phyloP scores from a whole-genome alignment of 2,329 filamentous ascomycete genomes.

The Trichophyton rubrum region DNA sequence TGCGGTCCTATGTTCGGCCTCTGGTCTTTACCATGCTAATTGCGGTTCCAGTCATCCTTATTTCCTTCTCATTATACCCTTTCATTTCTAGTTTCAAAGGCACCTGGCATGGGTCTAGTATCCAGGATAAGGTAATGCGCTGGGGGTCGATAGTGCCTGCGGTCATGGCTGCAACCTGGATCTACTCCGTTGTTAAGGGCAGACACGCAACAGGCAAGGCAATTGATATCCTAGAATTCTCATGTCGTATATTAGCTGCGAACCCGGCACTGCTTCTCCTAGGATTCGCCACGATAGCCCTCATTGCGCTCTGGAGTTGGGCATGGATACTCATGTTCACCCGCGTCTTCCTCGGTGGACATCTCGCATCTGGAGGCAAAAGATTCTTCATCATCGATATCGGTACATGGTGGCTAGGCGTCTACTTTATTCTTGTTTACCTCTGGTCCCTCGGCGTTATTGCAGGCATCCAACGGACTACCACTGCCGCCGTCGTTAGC shows the following conservation, averaged over 20 bases:
- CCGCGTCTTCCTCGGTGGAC: slow-evolving; percentile 83
- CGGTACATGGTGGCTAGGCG: slow-evolving; percentile 90
- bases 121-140: slow-evolving; percentile 85
- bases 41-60: slow-evolving; percentile 71
- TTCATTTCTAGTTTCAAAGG: slow-evolving; percentile 82
- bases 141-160: slow-evolving; percentile 71
- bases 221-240: slow-evolving; percentile 82
- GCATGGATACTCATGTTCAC: slow-evolving; percentile 95
- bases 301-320: slow-evolving; percentile 86
- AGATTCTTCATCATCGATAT: slow-evolving; percentile 67
- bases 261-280: slow-evolving; percentile 72
- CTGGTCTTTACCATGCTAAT: slow-evolving; percentile 70
- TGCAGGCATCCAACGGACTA: slow-evolving; percentile 76
- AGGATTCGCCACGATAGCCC: slow-evolving; percentile 63
- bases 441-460: slow-evolving; percentile 87
- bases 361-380: slow-evolving; percentile 47
- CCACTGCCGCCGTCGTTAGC: slow-evolving; percentile 86
- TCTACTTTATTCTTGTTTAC: slow-evolving; percentile 84
- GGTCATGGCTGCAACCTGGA: slow-evolving; percentile 61
- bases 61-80: slow-evolving; percentile 83
- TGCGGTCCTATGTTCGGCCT: slow-evolving; percentile 78
- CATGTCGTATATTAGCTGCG: slow-evolving; percentile 71
- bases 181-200: slow-evolving; percentile 69
- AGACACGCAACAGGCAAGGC: slow-evolving; percentile 71
- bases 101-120: slow-evolving; percentile 54